Evolutionary conservation across 78 protist species (phyloP).

Genomic region (Isochrysis galbana): DNA sequence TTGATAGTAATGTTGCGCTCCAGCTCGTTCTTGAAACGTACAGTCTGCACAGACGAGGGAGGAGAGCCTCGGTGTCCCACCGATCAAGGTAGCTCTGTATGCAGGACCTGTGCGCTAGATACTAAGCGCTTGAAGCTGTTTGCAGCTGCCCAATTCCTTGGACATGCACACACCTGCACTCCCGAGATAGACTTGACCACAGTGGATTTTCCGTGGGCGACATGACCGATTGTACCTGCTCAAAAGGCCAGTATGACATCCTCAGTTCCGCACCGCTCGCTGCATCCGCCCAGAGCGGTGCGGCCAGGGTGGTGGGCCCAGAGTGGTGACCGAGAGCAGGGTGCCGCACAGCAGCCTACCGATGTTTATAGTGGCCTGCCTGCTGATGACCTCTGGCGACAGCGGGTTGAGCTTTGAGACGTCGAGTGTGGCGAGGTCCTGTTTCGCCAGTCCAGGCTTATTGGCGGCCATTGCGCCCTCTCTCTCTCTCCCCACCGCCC

Average conservation of each 20-base stretch:
- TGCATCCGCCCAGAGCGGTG: too few relatives aligned
- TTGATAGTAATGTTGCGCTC: conserved; percentile 99
- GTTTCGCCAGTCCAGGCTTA: conserved; percentile 25
- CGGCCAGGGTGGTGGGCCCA: too few relatives aligned
- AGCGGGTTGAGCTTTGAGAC: conserved; percentile 75
- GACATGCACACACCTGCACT: too few relatives aligned
- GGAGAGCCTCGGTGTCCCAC: too few relatives aligned
- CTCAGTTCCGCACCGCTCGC: background rate
- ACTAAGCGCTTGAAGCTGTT: too few relatives aligned
- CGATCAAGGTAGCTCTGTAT: too few relatives aligned
- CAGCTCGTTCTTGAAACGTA: conserved; percentile 94
- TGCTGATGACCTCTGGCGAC: conserved; percentile 88
- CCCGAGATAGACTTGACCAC: conserved; percentile 98
- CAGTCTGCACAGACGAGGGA: conserved; percentile 17
- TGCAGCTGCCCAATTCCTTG: too few relatives aligned
- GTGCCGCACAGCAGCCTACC: conserved; percentile 73
- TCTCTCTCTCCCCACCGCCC: too few relatives aligned
- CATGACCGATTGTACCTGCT: conserved; percentile 99
- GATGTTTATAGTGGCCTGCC: conserved; percentile 99
- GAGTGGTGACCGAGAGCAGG: too few relatives aligned
- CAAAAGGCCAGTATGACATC: too few relatives aligned
- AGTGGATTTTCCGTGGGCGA: conserved; percentile 98
- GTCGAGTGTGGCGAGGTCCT: conserved; percentile 42
- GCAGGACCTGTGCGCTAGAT: too few relatives aligned
- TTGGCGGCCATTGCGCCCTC: background rate